Conservation (phyloP, 257 asterid species). For the Catharanthus roseus region DNA sequence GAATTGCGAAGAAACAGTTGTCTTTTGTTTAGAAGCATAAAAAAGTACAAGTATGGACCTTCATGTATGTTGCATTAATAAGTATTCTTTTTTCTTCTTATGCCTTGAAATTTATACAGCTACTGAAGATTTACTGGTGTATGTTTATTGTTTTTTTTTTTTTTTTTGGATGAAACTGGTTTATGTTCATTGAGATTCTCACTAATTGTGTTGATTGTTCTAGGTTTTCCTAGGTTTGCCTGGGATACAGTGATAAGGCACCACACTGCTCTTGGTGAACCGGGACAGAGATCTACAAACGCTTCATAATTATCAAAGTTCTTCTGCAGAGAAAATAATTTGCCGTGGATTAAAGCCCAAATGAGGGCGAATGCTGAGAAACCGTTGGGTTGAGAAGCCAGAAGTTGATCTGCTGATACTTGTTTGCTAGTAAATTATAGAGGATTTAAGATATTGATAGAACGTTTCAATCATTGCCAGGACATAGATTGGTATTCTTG, state of each 20-base stretch:
- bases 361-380: neutral
- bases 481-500: neutral
- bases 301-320: neutral
- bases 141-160: neutral
- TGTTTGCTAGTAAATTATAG: neutral
- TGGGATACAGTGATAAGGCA: neutral
- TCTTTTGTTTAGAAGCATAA: neutral
- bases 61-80: neutral
- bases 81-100: neutral
- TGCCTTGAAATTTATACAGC: neutral
- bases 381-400: neutral
- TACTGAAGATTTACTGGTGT: neutral
- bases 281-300: neutral
- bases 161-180: too few species aligned
- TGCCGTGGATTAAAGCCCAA: neutral
- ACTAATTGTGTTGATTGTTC: neutral
- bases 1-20: neutral
- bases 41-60: neutral
- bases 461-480: neutral
- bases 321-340: neutral
- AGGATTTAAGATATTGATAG: neutral
- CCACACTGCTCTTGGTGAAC: neutral
- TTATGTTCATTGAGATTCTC: neutral
- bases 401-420: neutral
- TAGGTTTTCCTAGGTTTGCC: neutral